A percentile compares a stretch with the other conserved stretches of the same genome.
Conservation (phyloP, 495 filamentous ascomycete species). For the Podospora appendiculata region DNA sequence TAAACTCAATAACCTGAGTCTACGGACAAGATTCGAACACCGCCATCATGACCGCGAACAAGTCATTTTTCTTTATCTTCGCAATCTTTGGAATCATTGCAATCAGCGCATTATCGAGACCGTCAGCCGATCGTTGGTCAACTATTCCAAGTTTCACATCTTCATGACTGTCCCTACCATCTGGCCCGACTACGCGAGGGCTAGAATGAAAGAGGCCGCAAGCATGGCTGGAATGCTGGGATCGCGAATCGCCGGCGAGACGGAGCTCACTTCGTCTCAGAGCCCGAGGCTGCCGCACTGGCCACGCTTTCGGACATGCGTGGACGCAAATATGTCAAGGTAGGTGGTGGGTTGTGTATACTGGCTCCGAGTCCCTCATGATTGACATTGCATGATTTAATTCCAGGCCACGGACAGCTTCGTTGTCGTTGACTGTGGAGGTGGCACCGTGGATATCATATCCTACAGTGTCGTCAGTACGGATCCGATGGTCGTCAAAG, state of each 20-base stretch:
- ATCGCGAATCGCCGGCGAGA: conserved; percentile 1
- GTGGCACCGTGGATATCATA: conserved; percentile 17
- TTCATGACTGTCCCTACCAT: conserved; percentile 22
- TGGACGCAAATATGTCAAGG: conserved; percentile 3
- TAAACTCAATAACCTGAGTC: no score
- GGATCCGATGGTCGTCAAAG: conserved; percentile 7
- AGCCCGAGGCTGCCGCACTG: conserved; percentile 22
- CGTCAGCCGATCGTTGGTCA: conserved; percentile 1
- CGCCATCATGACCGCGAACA: no score
- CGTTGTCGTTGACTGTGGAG: conserved; percentile 16
- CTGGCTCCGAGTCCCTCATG: not conserved
- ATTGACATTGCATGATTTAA: no score
- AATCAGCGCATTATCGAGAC: conserved; percentile 4
- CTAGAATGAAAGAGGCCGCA: conserved; percentile 11
- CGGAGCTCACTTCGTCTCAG: conserved; percentile 13
- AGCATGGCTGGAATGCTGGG: conserved; percentile 13
- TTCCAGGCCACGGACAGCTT: conserved; percentile 14
- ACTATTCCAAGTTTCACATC: conserved; percentile 12
- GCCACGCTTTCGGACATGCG: conserved; percentile 11
- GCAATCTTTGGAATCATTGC: conserved; percentile 12
- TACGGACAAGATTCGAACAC: no score
- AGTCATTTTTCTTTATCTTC: conserved; percentile 15
- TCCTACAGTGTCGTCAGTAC: conserved; percentile 1
- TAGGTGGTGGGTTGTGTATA: not conserved
- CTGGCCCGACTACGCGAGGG: conserved; percentile 15